phyloP scores from a whole-genome alignment of 163 green algal genomes.

The Scenedesmus sp. region DNA sequence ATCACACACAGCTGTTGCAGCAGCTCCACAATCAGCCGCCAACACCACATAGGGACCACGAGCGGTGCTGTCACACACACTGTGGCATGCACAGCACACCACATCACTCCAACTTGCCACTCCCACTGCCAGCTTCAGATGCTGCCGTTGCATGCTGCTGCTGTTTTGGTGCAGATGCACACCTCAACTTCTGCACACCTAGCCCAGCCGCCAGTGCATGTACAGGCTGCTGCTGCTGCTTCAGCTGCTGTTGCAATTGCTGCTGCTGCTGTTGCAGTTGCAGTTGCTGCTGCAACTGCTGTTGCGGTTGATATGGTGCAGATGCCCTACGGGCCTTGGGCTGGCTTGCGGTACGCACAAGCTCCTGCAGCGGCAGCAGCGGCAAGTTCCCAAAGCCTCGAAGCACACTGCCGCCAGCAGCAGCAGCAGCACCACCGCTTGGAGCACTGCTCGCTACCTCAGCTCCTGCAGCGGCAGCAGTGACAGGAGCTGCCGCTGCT shows the following conservation, averaged over 20 bases:
- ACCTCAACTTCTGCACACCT: not conserved
- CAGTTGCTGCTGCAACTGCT: not conserved
- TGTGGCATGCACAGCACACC: not conserved
- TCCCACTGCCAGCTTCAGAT: not conserved
- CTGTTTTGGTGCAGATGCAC: not conserved
- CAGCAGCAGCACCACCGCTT: not conserved
- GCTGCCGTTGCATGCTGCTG: not conserved
- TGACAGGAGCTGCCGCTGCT: not conserved
- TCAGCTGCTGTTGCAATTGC: too few relatives aligned
- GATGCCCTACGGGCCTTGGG: slow-evolving; percentile 15
- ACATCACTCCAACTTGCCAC: not conserved
- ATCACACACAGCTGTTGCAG: too few relatives aligned
- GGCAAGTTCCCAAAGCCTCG: not conserved
- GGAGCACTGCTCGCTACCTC: not conserved
- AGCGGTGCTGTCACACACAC: not conserved
- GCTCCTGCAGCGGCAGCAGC: not conserved
- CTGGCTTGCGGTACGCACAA: not conserved
- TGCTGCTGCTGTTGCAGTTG: not conserved
- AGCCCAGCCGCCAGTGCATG: not conserved
- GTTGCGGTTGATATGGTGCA: not conserved
- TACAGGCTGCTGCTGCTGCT: too few relatives aligned
- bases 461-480: not conserved
- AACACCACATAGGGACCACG: not conserved
- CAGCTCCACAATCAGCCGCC: too few relatives aligned
- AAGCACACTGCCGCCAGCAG: not conserved